Base-by-base conservation (phyloP, 768 basidiomycete species). In the Suillus subaureus region DNA sequence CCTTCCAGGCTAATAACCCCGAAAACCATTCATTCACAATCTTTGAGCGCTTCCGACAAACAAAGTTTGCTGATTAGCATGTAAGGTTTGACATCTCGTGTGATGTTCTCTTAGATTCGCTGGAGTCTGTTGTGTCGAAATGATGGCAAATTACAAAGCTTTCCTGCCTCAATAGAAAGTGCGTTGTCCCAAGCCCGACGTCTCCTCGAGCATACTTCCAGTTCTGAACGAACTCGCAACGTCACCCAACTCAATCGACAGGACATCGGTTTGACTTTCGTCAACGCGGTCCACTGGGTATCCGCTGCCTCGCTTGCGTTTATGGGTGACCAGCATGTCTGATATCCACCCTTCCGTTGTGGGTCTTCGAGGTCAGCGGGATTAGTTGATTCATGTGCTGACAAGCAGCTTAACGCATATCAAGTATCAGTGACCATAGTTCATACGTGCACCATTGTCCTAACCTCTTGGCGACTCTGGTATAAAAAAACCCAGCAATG, bases 391-490 rank as follows among this genome's bases (percentile, higher is more conserved):
- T n/a, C 23, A 57, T 26, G 37, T 23, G 23, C 23, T 6, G 15
- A 58, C 56, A 61, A 61, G 18, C 37, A 23, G 39, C 26, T 61
- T 12, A 61, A 39, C n/a, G 7, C 39, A 64, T 21, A 11, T 21
- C 28, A 64, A 58, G 63, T 33, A 33, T 57, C 43, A n/a, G 37
- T 64, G 28, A 64, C 63, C 7, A 35, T 45, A 35, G 23, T 67
- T 33, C 66, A 67, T 35, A 42, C 49, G 23, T 52, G 39, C 7
- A 42, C 64, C 12, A 31, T 67, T n/a, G 45, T 26, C n/a, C 13
- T 61, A 26, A 65, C 66, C 21, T 54, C 56, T 52, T 67, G 56
- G 37, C 43, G 66, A 54, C 45, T 67, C 28, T 65, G 66, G 66
- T 66, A 66, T 35, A 47, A 52, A 21, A 23, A 31, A 16, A 21